phyloP scores from a whole-genome alignment of 768 basidiomycete species.

The Saitozyma sp. region DNA sequence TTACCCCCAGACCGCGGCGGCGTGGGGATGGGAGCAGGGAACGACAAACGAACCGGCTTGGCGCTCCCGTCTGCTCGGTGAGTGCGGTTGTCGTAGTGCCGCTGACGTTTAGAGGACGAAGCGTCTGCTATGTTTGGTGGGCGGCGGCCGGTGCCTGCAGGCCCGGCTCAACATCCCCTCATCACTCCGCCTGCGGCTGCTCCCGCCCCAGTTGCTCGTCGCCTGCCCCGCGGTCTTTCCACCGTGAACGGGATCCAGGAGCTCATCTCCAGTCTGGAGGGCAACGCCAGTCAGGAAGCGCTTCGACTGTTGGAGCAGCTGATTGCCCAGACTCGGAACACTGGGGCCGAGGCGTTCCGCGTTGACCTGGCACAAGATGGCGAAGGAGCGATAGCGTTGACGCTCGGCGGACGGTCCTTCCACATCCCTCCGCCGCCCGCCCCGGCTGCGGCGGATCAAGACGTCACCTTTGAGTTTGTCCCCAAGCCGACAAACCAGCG shows the following conservation, averaged over 20 bases:
- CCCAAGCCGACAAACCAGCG: constrained; percentile 79
- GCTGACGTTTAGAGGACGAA: constrained; percentile 12
- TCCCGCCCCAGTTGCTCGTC: constrained; percentile 56
- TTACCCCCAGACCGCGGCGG: neutral
- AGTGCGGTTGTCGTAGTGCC: no score
- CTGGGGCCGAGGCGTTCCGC: constrained; percentile 67
- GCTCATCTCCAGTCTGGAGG: constrained; percentile 73
- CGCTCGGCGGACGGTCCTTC: constrained; percentile 19
- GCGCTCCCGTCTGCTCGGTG: no score
- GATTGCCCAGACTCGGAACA: constrained; percentile 63
- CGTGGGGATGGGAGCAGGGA: constrained; percentile 34
- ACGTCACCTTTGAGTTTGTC: constrained; percentile 57
- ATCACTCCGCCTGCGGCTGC: constrained; percentile 57
- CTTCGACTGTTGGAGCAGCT: constrained; percentile 82
- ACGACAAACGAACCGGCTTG: no score
- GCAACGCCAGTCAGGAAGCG: constrained; percentile 76
- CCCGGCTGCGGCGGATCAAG: constrained; percentile 7
- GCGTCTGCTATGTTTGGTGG: constrained; percentile 21
- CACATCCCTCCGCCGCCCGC: constrained; percentile 9
- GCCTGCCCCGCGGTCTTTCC: constrained; percentile 55
- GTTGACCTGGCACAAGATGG: constrained; percentile 64
- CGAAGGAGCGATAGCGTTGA: constrained; percentile 26
- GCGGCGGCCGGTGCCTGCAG: constrained; percentile 8
- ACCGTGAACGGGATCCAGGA: constrained; percentile 55
- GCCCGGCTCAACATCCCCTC: constrained; percentile 73